Base-by-base conservation (phyloP, 139 green algal species). In the Chlamydomonas sp. region DNA sequence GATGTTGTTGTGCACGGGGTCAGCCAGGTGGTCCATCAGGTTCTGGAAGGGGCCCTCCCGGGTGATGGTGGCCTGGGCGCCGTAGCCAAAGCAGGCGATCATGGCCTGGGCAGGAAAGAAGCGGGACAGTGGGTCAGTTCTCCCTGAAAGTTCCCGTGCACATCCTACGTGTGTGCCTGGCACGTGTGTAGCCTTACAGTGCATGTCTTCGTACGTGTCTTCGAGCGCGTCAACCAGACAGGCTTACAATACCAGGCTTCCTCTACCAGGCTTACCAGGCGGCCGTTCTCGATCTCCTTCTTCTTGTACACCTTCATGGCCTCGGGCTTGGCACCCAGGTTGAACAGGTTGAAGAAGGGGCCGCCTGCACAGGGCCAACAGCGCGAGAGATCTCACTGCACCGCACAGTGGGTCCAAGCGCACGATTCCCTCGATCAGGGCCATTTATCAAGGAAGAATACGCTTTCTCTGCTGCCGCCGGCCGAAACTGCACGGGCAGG, bases 231-330 rank as follows among this genome's bases (percentile, higher is more conserved):
- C 2, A n/a, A 2, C 58, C 2, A 49, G 2, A 4, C 68, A n/a
- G 68, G 68, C 12, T 4, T 6, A 6, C 15, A 16, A 74, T 74
- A 15, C 4, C 18, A 74, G 20, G 4, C 4, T 74, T 5, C 20
- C 71, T 59, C 3, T 59, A 5, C 5, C 8, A 59, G 1, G 31
- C 79, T 9, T 16, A 85, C 87, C 86, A 98, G 87, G 59, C 96
- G 89, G 60, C 97, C 98, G 91, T 99, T 99, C 94, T 99, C 98
- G 74, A 99, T 92, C 96, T 99, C 98, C 91, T 99, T 99, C 16
- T 93, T 93, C 93, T 98, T 96, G 69, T 99, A 91, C 85, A 94
- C 93, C 86, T 97, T 97, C 93, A 98, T 94, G 49, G 93, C 93
- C 85, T 95, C 92, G n/a, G 89, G 92, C 88, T 94, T 96, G 92